Evolutionary conservation across 257 asterid genomes (phyloP), one percentile per base, ranked within the genome.

Genomic region (Handroanthus guayacan): DNA sequence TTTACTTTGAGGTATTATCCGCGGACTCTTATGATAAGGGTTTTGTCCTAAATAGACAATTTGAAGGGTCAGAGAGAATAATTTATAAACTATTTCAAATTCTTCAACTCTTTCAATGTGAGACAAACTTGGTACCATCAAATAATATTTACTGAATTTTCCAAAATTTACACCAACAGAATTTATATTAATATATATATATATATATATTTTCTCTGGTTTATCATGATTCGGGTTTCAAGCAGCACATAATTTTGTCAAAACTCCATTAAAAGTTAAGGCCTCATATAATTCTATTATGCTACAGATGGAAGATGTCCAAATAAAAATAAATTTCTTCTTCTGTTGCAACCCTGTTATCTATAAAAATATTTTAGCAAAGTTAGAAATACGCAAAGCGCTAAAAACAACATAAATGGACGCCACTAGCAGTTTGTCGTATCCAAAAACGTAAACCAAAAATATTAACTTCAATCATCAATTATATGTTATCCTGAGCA

Each of bases 161-260:
- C 12, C 20, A 45, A 37, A 45, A 45, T 9, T 50, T 72, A 55
- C 14, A 6, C 65, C 41, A 52, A 34, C 57, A 36, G 64, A 17
- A 14, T 16, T 44, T 75, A 56, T 8, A 57, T 20, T n/a, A 4
- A 25, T 25, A 25, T 25, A 25, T 25, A 25, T 25, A 25, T 25
- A 25, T 25, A 25, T 25, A 25, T 25, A 25, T 25, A 16, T 48
- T 8, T n/a, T n/a, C 47, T 41, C 45, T 6, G 3, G 58, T 14
- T 16, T 10, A 8, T 5, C 36, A 73, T 47, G 16, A 41, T 64
- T 48, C 50, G 4, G 4, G 16, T 45, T 43, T 50, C 14, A 36
- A 58, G 44, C 62, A 67, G 69, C 70, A 57, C 7, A 8, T 18
- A 69, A 16, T 62, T 34, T 50, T 12, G 58, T 37, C 72, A 69